These are phyloP conservation scores for Xylariaceae sp. DNA, from an alignment of 2,329 filamentous ascomycete species.

Conservation along the genomic window DNA sequence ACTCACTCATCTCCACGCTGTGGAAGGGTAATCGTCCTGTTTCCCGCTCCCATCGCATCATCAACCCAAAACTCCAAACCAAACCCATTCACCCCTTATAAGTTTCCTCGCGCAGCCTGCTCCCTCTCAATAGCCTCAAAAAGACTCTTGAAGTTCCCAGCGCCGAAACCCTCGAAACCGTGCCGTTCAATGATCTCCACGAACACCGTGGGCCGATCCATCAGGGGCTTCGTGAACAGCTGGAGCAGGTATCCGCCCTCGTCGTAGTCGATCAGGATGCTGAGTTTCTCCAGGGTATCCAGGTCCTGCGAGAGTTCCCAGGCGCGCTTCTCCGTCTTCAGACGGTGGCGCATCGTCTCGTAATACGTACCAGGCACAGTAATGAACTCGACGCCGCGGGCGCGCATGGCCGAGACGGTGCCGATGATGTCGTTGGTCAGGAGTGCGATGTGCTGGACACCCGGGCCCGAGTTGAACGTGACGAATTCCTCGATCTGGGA, in stretches of 20 bases:
- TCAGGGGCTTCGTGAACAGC: slow-evolving; percentile 78
- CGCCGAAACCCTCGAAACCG: slow-evolving; percentile 86
- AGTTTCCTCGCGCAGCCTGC: slow-evolving; percentile 78
- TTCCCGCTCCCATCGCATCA: neutral
- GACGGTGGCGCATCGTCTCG: slow-evolving; percentile 64
- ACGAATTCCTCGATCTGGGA: slow-evolving; percentile 94
- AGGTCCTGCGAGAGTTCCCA: slow-evolving; percentile 74
- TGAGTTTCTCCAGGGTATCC: slow-evolving; percentile 67
- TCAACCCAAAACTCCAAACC: too few species aligned
- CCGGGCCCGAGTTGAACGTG: slow-evolving; percentile 81
- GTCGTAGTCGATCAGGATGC: slow-evolving; percentile 93
- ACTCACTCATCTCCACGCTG: neutral
- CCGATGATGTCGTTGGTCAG: slow-evolving; percentile 74
- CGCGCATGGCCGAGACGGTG: slow-evolving; percentile 70
- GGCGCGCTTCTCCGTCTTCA: slow-evolving; percentile 56
- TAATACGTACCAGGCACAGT: slow-evolving; percentile 85
- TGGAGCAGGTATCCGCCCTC: slow-evolving; percentile 79
- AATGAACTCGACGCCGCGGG: slow-evolving; percentile 91
- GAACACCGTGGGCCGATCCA: slow-evolving; percentile 93
- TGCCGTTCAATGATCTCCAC: slow-evolving; percentile 94
- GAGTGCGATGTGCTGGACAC: slow-evolving; percentile 90
- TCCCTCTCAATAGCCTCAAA: slow-evolving; percentile 96
- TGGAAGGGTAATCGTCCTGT: neutral
- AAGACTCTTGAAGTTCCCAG: slow-evolving; percentile 90
- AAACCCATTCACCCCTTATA: slow-evolving; percentile 41